Percentiles rank a stretch among this genome's conserved stretches.
phyloP scores from a whole-genome alignment of 495 filamentous ascomycete species.

The Annulohypoxylon stygium region DNA sequence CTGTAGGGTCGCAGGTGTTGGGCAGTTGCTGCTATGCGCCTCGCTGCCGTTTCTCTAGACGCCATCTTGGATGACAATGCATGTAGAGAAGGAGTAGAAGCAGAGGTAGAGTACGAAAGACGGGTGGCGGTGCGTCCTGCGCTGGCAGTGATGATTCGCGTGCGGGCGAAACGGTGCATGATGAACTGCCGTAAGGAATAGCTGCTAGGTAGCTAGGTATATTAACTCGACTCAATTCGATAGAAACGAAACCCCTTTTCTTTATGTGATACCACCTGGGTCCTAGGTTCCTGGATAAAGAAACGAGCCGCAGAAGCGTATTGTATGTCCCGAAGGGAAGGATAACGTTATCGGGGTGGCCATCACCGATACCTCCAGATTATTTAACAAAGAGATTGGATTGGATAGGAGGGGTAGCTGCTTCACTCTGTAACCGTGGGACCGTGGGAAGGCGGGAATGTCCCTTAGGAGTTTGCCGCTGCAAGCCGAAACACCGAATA shows the following conservation, averaged over 20 bases:
- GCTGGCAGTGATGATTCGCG: constrained; percentile 52
- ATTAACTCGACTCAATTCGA: constrained; percentile 12
- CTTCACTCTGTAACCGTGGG: constrained; percentile 1
- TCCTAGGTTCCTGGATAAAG: constrained; percentile 3
- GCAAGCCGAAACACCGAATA: constrained; percentile 43
- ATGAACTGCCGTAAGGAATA: constrained; percentile 13
- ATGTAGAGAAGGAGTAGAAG: constrained; percentile 35
- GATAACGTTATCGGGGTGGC: constrained; percentile 39
- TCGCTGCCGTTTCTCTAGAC: constrained; percentile 51
- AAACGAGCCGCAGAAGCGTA: constrained; percentile 20
- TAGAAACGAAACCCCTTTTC: constrained; percentile 5
- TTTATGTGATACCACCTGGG: constrained; percentile 7
- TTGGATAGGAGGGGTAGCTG: constrained; percentile 36
- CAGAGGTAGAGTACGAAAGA: constrained; percentile 12
- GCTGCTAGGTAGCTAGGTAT: background rate
- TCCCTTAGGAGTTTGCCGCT: constrained; percentile 18
- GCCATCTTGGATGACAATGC: constrained; percentile 49
- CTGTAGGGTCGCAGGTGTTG: constrained; percentile 66
- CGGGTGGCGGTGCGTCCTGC: constrained; percentile 45
- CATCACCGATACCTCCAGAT: constrained; percentile 20
- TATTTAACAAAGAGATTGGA: constrained; percentile 28
- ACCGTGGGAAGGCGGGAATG: background rate
- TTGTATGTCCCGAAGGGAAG: constrained; percentile 25
- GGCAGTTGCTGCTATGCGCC: constrained; percentile 71
- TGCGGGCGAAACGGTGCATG: constrained; percentile 60